These are phyloP conservation scores for Penicillium hordei DNA, from an alignment of 2,329 filamentous ascomycete genomes.

Conservation along the genomic window DNA sequence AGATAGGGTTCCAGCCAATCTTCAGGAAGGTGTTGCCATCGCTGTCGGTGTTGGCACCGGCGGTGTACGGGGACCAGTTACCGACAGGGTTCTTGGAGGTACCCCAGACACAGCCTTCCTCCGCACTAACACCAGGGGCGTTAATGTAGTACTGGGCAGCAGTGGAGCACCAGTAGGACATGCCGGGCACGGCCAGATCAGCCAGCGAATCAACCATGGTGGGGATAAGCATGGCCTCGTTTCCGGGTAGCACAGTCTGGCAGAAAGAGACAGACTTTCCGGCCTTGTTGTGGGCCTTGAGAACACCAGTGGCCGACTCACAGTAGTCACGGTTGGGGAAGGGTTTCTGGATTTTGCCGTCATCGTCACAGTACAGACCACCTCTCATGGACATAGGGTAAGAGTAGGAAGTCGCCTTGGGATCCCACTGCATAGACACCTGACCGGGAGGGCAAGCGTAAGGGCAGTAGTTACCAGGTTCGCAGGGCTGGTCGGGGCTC, in stretches of 20 bases:
- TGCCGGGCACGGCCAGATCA: constrained; percentile 69
- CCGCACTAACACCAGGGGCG: constrained; percentile 62
- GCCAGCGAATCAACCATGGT: constrained; percentile 61
- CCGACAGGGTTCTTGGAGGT: constrained; percentile 61
- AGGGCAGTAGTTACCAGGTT: constrained; percentile 68
- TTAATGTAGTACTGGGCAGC: constrained; percentile 81
- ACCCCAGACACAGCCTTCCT: constrained; percentile 71
- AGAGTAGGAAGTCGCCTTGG: constrained; percentile 62
- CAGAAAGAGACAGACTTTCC: constrained; percentile 67
- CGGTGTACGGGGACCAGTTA: constrained; percentile 77
- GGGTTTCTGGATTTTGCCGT: constrained; percentile 66
- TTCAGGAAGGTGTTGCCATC: constrained; percentile 70
- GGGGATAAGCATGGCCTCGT: constrained; percentile 80
- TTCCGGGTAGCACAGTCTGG: constrained; percentile 75
- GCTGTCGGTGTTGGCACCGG: constrained; percentile 68
- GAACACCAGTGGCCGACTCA: constrained; percentile 64
- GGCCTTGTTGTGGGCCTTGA: constrained; percentile 67
- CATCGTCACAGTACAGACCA: constrained; percentile 68
- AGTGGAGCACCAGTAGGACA: constrained; percentile 69
- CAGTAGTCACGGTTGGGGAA: constrained; percentile 69
- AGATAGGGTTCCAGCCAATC: constrained; percentile 76
- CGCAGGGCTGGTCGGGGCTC: constrained; percentile 71
- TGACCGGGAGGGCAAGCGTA: constrained; percentile 74
- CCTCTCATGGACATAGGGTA: constrained; percentile 75
- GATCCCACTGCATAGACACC: constrained; percentile 78